phyloP scores from a whole-genome alignment of 2,329 filamentous ascomycete species.

The Hymenoscyphus fructigenus region DNA sequence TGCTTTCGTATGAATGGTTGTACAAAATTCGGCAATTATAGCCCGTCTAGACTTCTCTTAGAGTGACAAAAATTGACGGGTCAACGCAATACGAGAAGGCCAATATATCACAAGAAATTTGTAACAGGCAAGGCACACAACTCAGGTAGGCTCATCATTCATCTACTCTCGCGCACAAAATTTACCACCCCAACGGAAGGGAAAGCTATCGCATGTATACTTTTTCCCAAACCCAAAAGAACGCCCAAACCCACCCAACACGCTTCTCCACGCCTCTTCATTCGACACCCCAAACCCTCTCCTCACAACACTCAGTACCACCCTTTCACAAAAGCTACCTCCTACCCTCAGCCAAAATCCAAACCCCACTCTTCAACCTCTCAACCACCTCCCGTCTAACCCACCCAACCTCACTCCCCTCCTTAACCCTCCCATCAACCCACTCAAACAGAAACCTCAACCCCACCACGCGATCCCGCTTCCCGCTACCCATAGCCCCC shows the following conservation, averaged over 20 bases:
- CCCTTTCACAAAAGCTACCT: background rate
- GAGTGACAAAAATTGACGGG: too few relatives aligned
- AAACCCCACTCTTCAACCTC: slow-evolving; percentile 51
- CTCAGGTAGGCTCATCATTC: background rate
- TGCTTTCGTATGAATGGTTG: too few relatives aligned
- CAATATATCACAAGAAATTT: too few relatives aligned
- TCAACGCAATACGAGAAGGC: too few relatives aligned
- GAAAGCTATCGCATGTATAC: background rate
- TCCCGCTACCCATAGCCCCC: slow-evolving; percentile 45
- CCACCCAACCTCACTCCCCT: slow-evolving; percentile 49
- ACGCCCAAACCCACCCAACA: background rate
- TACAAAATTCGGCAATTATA: too few relatives aligned
- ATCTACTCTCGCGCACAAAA: background rate
- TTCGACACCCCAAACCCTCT: background rate
- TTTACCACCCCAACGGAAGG: background rate
- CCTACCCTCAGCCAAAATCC: slow-evolving; percentile 36
- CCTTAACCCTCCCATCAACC: slow-evolving; percentile 51
- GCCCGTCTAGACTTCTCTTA: too few relatives aligned
- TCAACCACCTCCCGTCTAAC: slow-evolving; percentile 56
- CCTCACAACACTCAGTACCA: background rate
- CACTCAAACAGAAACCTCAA: slow-evolving; percentile 64
- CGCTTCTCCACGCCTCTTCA: background rate
- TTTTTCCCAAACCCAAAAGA: background rate
- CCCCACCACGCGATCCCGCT: slow-evolving; percentile 60
- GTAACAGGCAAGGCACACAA: background rate